Conservation (phyloP, 2,329 filamentous ascomycete genomes). For the Aspergillus glaucus region DNA sequence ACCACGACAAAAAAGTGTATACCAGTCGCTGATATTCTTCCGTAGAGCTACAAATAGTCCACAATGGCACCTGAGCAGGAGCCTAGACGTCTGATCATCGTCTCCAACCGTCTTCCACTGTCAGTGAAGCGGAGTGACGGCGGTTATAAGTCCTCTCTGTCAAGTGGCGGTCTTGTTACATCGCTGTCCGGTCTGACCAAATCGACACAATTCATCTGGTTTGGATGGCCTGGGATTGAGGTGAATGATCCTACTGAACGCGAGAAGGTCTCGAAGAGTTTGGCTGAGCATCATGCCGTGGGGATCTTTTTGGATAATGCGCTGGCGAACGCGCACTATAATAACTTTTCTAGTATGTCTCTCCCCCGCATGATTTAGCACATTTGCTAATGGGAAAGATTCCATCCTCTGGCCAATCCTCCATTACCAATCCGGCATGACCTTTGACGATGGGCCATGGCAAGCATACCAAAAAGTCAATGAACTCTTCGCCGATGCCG, state of each 20-base stretch:
- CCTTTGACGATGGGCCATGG: conserved; percentile 87
- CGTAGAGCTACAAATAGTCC: not conserved
- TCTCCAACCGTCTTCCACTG: conserved; percentile 87
- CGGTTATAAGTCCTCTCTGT: conserved; percentile 78
- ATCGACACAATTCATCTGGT: conserved; percentile 88
- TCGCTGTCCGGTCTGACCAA: conserved; percentile 83
- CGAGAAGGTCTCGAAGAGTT: conserved; percentile 59
- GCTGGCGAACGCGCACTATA: conserved; percentile 86
- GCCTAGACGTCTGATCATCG: conserved; percentile 49
- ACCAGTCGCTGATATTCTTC: too few species aligned
- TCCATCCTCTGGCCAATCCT: conserved; percentile 95
- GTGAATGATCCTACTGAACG: conserved; percentile 68
- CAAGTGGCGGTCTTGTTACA: conserved; percentile 84
- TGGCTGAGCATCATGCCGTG: conserved; percentile 74
- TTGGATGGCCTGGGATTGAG: conserved; percentile 89
- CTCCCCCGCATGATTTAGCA: not conserved
- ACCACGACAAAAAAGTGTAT: too few species aligned
- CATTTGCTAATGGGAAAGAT: conserved; percentile 46
- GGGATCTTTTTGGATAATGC: conserved; percentile 85
- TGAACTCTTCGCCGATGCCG: conserved; percentile 75
- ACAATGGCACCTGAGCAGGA: not conserved
- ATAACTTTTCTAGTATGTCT: conserved; percentile 80
- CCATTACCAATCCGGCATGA: conserved; percentile 92
- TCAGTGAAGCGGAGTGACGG: conserved; percentile 83
- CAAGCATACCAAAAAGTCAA: conserved; percentile 84